Evolutionary conservation across 208 protist species (phyloP).

Genomic region (Trypanosoma grayi): DNA sequence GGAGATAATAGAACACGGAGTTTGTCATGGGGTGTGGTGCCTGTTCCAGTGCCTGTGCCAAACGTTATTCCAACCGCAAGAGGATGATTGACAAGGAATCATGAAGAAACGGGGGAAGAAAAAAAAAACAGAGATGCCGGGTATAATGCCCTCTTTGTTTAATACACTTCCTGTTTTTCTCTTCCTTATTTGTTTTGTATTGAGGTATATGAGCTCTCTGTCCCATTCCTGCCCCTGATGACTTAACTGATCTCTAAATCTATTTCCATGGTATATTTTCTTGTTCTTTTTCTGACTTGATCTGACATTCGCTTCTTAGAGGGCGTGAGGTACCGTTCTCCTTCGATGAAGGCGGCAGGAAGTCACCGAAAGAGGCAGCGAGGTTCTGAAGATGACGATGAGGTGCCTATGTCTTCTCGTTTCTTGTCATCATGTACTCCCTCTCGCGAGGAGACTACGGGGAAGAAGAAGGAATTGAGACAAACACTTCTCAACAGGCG

Average conservation of each 20-base stretch:
- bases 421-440: background rate
- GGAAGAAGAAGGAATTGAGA: background rate
- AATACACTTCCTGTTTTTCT: conserved; percentile 9
- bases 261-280: too few species aligned
- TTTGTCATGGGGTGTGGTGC: background rate
- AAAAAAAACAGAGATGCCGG: too few species aligned
- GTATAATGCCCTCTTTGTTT: too few species aligned
- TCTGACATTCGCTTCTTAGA: too few species aligned
- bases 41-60: conserved; percentile 22
- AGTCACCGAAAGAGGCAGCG: background rate
- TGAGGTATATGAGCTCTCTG: too few species aligned
- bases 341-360: background rate
- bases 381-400: background rate
- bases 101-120: too few species aligned
- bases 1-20: background rate
- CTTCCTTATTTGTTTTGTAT: conserved; percentile 1
- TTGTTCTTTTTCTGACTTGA: too few species aligned
- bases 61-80: background rate
- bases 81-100: too few species aligned
- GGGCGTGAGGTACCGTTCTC: background rate
- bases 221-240: too few species aligned
- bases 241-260: too few species aligned
- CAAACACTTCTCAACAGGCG: too few species aligned
- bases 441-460: background rate
- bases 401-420: background rate